Percentiles rank a stretch among this genome's conserved stretches.
phyloP scores from a whole-genome alignment of 495 filamentous ascomycete species.

The Aspergillus avenaceus region DNA sequence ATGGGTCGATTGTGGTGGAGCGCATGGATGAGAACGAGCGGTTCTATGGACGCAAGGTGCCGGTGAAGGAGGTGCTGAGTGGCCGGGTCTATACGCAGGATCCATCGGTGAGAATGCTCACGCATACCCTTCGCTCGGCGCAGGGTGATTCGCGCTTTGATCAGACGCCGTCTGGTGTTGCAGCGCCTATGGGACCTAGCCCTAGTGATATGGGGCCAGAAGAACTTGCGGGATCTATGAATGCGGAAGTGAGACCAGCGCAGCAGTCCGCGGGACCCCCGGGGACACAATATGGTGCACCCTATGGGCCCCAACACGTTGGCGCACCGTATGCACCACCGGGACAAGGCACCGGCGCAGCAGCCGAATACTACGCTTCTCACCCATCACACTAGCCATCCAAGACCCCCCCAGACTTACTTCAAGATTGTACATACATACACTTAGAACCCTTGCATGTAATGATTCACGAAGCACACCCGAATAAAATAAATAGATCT shows the following conservation, averaged over 20 bases:
- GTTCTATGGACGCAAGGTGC: slow-evolving; percentile 62
- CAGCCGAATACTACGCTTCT: no score
- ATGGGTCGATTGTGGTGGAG: slow-evolving; percentile 70
- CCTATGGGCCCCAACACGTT: no score
- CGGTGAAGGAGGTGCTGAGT: slow-evolving; percentile 65
- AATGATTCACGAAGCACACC: no score
- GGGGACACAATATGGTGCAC: no score
- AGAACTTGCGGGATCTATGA: not conserved
- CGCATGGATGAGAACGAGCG: slow-evolving; percentile 72
- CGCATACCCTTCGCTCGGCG: not conserved
- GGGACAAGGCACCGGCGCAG: no score
- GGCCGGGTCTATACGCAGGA: slow-evolving; percentile 44
- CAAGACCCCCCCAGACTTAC: no score
- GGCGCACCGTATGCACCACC: no score
- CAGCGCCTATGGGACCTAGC: slow-evolving; percentile 3
- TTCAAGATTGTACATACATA: no score
- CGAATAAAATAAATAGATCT: no score
- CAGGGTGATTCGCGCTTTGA: slow-evolving; percentile 1
- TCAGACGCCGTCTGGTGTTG: not conserved
- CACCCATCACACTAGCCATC: no score
- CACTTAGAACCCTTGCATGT: no score
- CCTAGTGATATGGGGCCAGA: slow-evolving; percentile 4
- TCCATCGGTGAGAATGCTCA: not conserved
- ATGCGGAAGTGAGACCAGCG: not conserved
- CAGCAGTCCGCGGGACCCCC: no score